Evolutionary conservation across 1,284 basidiomycete species (phyloP), one percentile per base, ranked within the genome.

Genomic region (Phaffia rhodozyma): DNA sequence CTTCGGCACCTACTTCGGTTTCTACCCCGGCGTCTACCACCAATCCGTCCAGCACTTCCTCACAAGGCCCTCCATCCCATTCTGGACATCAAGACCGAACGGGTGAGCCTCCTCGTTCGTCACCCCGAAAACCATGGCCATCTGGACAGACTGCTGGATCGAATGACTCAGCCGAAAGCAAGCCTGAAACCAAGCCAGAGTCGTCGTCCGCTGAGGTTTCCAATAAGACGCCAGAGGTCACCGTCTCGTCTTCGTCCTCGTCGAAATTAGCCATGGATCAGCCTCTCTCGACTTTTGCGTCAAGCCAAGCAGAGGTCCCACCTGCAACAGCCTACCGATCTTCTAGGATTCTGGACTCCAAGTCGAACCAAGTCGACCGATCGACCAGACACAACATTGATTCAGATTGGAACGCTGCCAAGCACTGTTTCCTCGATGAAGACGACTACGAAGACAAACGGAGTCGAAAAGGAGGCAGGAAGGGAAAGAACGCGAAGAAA

Each of bases 401-500:
- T 13, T 59, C 58, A 48, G 58, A 59, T 27, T 59, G 58, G 58
- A 59, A 59, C 48, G 58, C 58, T 6, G 58, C 58, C 25, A 59
- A 59, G 20, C 58, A 59, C 47, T 59, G 58, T 51, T 59, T 59
- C 58, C 11, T 23, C 48, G 23, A 48, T 43, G 25, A 23, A 23
- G 27, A 55, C 5, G 54, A 55, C 18, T 21, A 29, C 20, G 21
- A 55, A 34, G 29, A 27, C 6, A 48, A 59, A 23, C 25, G 43
- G n/a, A 48, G 58, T 59, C 48, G 43, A 32, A 48, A 43, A 43
- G 38, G 38, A 43, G 38, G 38, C 38, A 43, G 38, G 13, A 43
- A 43, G 13, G 38, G 38, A 16, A 43, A 43, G 13, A 43, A 43
- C 38, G 13, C 38, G 13, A 43, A 43, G 38, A 43, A 43, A 43